These are phyloP conservation scores for Hanseniaspora nectarophila DNA, from an alignment of 805 yeast genomes.

Conservation along the genomic window DNA sequence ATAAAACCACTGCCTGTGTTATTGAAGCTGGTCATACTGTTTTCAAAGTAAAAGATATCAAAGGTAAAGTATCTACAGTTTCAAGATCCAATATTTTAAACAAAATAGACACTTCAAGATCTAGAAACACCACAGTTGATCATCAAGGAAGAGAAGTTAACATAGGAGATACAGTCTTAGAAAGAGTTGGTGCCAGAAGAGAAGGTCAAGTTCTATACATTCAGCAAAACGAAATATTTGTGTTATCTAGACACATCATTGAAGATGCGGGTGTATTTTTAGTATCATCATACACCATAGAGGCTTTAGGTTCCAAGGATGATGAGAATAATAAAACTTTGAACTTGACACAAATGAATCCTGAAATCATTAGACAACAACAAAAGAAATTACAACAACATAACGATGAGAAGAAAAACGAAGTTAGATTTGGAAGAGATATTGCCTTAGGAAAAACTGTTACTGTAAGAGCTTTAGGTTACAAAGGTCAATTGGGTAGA, in stretches of 20 bases:
- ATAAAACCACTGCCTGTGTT: slow-evolving; percentile 77
- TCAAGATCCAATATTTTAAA: slow-evolving; percentile 74
- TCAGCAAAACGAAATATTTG: slow-evolving; percentile 64
- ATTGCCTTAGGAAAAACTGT: slow-evolving; percentile 73
- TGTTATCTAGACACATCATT: slow-evolving; percentile 62
- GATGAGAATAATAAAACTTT: slow-evolving; percentile 35
- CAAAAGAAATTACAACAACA: slow-evolving; percentile 31
- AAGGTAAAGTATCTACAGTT: slow-evolving; percentile 61
- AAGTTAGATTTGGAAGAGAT: slow-evolving; percentile 62
- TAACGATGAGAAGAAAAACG: slow-evolving; percentile 20
- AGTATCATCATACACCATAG: slow-evolving; percentile 59
- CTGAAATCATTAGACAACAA: slow-evolving; percentile 34
- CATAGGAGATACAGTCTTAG: slow-evolving; percentile 88
- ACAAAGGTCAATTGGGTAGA: slow-evolving; percentile 88
- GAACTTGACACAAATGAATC: slow-evolving; percentile 80
- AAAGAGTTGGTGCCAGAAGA: slow-evolving; percentile 67
- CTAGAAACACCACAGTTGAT: slow-evolving; percentile 81
- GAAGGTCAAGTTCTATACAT: slow-evolving; percentile 83
- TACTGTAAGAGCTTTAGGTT: slow-evolving; percentile 76
- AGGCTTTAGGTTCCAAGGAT: slow-evolving; percentile 66
- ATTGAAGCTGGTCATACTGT: slow-evolving; percentile 81
- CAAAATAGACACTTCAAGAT: slow-evolving; percentile 55
- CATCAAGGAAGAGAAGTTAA: slow-evolving; percentile 70
- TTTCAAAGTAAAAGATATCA: slow-evolving; percentile 66
- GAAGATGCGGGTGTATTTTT: slow-evolving; percentile 92